Evolutionary conservation across 352 stramenopile species (phyloP).

Genomic region (Phytopythium aichiense): DNA sequence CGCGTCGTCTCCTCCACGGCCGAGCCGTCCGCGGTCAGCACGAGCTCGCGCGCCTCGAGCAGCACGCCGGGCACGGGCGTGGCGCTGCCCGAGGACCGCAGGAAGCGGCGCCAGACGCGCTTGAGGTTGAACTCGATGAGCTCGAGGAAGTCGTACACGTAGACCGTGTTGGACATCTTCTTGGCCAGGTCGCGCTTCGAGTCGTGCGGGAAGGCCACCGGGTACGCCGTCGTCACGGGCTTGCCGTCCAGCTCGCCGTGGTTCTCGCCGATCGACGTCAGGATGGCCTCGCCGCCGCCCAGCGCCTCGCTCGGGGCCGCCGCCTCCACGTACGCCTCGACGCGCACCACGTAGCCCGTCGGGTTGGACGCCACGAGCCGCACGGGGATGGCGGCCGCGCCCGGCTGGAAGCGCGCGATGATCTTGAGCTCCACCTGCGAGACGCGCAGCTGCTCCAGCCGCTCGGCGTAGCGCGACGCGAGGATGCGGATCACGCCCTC

Average conservation of each 20-base stretch:
- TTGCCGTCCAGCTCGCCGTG: slow-evolving; percentile 94
- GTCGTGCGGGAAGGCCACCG: slow-evolving; percentile 95
- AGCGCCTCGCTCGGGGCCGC: slow-evolving; percentile 71
- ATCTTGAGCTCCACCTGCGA: slow-evolving; percentile 98
- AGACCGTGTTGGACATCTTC: slow-evolving; percentile 97
- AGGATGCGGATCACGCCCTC: slow-evolving; percentile 95
- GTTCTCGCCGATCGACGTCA: slow-evolving; percentile 87
- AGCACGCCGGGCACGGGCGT: slow-evolving; percentile 88
- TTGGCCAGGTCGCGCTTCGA: slow-evolving; percentile 89
- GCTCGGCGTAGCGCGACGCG: slow-evolving; percentile 82
- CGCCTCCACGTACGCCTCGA: slow-evolving; percentile 99
- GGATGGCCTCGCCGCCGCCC: slow-evolving; percentile 77
- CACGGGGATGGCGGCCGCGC: slow-evolving; percentile 93
- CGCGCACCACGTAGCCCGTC: slow-evolving; percentile 98
- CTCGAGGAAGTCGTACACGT: slow-evolving; percentile 99
- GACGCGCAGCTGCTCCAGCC: slow-evolving; percentile 91
- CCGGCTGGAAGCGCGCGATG: slow-evolving; percentile 89
- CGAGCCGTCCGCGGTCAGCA: slow-evolving; percentile 84
- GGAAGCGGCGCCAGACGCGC: slow-evolving; percentile 91
- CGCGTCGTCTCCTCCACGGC: slow-evolving; percentile 61
- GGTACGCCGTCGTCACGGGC: slow-evolving; percentile 96
- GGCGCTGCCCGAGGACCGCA: slow-evolving; percentile 56
- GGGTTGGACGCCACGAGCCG: slow-evolving; percentile 96
- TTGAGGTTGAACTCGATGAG: slow-evolving; percentile 97
- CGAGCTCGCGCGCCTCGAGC: slow-evolving; percentile 93